Base-by-base conservation (phyloP, 2,329 filamentous ascomycete species). In the Colletotrichum viniferum region DNA sequence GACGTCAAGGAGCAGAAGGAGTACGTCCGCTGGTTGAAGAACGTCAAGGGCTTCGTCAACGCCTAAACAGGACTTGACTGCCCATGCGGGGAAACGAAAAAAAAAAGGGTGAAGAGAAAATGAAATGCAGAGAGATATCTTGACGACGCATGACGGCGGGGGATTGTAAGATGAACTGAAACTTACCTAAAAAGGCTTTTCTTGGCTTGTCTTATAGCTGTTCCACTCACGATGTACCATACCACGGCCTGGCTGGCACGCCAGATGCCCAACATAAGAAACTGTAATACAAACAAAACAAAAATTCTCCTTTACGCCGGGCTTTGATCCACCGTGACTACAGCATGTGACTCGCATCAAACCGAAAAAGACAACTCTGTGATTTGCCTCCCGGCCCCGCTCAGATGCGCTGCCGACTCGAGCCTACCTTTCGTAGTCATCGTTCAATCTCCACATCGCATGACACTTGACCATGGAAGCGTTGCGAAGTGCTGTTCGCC, bases 1-100 rank as follows among this genome's bases (percentile, higher is more conserved):
- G 96, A 98, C 84, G 92, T 94, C 87, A 99, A 99, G 93, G 97
- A 99, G 92, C 96, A 98, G 92, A 94, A 93, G 87, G 97, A 99
- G 90, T 99, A 99, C 86, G 88, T 97, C 77, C 88, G 90, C 79
- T 99, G 97, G 97, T 88, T 99, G 85, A 91, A 92, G 85, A 94
- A 94, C 83, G 91, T 98, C 86, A 97, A 96, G 92, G 88, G 87
- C 77, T 98, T 98, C 83, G 89, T 98, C 79, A 93, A 94, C 83
- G 92, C 92, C 76, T 95, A 88, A 84, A 9, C 18, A 52, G 43
- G 43, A 12, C n/a, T 24, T 13, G n/a, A 21, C n/a, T 21, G 43
- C 10, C 38, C 43, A 13, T 12, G 43, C 43, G 43, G 43, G n/a
- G 18, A 24, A 36, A 72, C 43, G 21, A n/a, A 61, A 4, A 58